phyloP scores from a whole-genome alignment of 1,139 yeast genomes.

The Scheffersomyces segobiensis region DNA sequence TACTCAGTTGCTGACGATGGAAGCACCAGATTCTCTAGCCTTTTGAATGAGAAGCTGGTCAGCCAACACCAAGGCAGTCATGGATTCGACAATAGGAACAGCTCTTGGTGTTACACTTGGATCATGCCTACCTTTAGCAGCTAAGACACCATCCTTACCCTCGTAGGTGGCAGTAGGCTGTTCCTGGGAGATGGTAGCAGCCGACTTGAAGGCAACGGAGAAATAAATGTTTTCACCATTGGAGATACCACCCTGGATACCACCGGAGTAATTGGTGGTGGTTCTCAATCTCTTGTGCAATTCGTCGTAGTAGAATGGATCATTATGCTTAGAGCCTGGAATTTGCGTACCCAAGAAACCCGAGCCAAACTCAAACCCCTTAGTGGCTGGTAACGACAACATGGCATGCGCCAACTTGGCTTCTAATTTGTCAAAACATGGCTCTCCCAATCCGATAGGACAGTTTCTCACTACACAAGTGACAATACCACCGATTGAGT shows the following conservation, averaged over 20 bases:
- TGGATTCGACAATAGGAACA: constrained; percentile 96
- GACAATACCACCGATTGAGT: constrained; percentile 96
- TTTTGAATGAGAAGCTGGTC: constrained; percentile 85
- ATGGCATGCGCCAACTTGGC: constrained; percentile 95
- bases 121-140: constrained; percentile 97
- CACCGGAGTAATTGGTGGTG: constrained; percentile 90
- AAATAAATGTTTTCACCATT: constrained; percentile 95
- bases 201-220: constrained; percentile 95
- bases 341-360: constrained; percentile 88
- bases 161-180: constrained; percentile 87
- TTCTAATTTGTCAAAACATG: constrained; percentile 94
- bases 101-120: constrained; percentile 99
- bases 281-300: constrained; percentile 68
- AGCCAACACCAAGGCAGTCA: constrained; percentile 91
- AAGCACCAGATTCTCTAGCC: constrained; percentile 60
- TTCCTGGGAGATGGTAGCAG: constrained; percentile 94
- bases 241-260: constrained; percentile 96
- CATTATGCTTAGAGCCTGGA: constrained; percentile 94
- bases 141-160: constrained; percentile 82
- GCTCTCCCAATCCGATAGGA: constrained; percentile 95
- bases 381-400: constrained; percentile 96
- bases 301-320: constrained; percentile 68
- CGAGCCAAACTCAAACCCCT: constrained; percentile 96
- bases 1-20: constrained; percentile 13
- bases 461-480: constrained; percentile 94